Percentiles rank a stretch among this genome's conserved stretches.
These are phyloP conservation scores for Dendrothele bispora DNA, from an alignment of 768 basidiomycete species.

Conservation along the genomic window DNA sequence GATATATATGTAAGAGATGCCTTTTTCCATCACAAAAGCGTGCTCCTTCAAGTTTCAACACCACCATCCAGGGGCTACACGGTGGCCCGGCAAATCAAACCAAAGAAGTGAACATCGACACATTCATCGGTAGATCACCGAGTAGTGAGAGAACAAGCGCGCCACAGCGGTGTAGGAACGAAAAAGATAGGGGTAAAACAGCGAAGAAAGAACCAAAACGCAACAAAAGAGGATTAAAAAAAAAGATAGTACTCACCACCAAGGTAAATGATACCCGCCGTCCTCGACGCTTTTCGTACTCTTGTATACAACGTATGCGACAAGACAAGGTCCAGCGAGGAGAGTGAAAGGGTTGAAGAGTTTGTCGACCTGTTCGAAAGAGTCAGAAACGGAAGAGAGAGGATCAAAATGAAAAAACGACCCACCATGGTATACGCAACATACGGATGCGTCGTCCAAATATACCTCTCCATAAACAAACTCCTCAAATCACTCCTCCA, in stretches of 20 bases:
- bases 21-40: too few species aligned
- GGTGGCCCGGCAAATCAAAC: too few species aligned
- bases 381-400: not conserved
- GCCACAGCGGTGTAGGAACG: too few species aligned
- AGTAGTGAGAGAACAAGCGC: too few species aligned
- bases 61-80: too few species aligned
- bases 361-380: conserved; percentile 65
- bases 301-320: conserved; percentile 76
- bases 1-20: too few species aligned
- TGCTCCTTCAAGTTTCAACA: too few species aligned
- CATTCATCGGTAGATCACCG: too few species aligned
- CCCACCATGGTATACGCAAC: conserved; percentile 91
- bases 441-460: conserved; percentile 90
- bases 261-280: conserved; percentile 81
- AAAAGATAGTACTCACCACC: conserved; percentile 57
- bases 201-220: too few species aligned
- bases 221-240: too few species aligned
- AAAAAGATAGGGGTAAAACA: too few species aligned
- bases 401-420: conserved; percentile 46
- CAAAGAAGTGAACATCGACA: too few species aligned
- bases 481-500: conserved; percentile 90
- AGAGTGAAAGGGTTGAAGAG: conserved; percentile 86
- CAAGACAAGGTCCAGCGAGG: conserved; percentile 79
- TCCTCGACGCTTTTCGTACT: conserved; percentile 62
- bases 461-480: conserved; percentile 82